Evolutionary conservation across 495 filamentous ascomycete genomes (phyloP).

Genomic region (Wilcoxina mikolae): DNA sequence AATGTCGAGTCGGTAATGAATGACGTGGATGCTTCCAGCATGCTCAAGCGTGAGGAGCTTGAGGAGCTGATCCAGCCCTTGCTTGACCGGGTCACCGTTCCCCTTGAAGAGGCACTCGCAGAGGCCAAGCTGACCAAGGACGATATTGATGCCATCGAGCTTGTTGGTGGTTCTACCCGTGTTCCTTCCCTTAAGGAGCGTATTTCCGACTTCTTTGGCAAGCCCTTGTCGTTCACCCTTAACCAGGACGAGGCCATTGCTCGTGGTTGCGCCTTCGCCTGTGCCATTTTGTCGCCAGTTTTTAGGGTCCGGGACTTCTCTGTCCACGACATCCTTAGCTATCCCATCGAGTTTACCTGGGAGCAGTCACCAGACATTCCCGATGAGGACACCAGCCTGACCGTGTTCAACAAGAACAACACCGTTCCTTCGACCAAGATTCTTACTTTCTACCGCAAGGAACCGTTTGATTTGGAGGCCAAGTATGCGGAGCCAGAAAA

Average conservation of each 20-base stretch:
- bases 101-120: constrained; percentile 77
- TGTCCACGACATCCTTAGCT: constrained; percentile 91
- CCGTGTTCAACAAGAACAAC: constrained; percentile 94
- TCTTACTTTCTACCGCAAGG: constrained; percentile 97
- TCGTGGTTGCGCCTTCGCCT: constrained; percentile 92
- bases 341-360: constrained; percentile 99
- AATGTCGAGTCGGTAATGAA: constrained; percentile 99
- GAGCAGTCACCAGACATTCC: constrained; percentile 97
- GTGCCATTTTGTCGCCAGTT: constrained; percentile 90
- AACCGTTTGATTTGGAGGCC: constrained; percentile 91
- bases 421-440: constrained; percentile 99
- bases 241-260: constrained; percentile 98
- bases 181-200: constrained; percentile 83
- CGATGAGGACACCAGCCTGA: constrained; percentile 94
- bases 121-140: constrained; percentile 79
- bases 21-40: constrained; percentile 74
- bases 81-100: constrained; percentile 53
- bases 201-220: constrained; percentile 80
- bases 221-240: constrained; percentile 83
- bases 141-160: constrained; percentile 86
- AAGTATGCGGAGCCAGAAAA: constrained; percentile 73
- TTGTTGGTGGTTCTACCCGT: constrained; percentile 90
- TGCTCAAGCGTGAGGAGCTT: constrained; percentile 88
- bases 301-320: constrained; percentile 98
- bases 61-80: constrained; percentile 81